Base-by-base conservation (phyloP, 352 stramenopile genomes). In the Globisporangium cystogenes region DNA sequence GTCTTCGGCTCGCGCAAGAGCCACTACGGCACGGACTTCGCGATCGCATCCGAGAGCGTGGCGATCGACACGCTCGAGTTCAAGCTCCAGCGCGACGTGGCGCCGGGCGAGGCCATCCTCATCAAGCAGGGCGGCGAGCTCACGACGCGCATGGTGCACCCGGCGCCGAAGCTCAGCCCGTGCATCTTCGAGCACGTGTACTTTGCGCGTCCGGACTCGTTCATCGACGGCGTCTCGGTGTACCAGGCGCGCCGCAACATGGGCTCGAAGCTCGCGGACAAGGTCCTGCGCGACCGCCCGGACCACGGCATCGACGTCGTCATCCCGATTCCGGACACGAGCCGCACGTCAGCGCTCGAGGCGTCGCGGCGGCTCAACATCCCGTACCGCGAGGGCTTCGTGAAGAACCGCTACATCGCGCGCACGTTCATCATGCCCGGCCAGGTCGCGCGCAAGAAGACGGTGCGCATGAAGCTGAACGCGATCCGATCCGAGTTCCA, bases 151-250 rank as follows among this genome's bases (percentile, higher is more conserved):
- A 73, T 90, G 51, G 98, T 95, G 70, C 67, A 82, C 39, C 62
- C 74, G 12, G 52, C 74, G 39, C 65, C 76, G 12, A 76, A 68
- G 52, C 80, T 97, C 15, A 84, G 74, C 11, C 96, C 97, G n/a
- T 99, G 97, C 70, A 98, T 99, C 62, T 99, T 99, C 67, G 97
- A 99, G 81, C 98, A 99, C 74, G 97, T 99, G 37, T 99, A 99
- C 77, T 99, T 99, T 80, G 95, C 97, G 3, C 89, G 97, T 39
- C 97, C 97, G 8, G 97, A 99, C 76, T 98, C 93, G 45, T 97
- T 99, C 62, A 98, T 99, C 69, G 96, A 99, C 70, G 96, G 96
- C 40, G 93, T 99, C 18, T 98, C 90, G 24, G 96, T 99, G 12
- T 99, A 99, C 77, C 90, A 98, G 67, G 93, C 96, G 18, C 82